Evolutionary conservation across 768 basidiomycete species (phyloP).

Genomic region (Galerina sulciceps): DNA sequence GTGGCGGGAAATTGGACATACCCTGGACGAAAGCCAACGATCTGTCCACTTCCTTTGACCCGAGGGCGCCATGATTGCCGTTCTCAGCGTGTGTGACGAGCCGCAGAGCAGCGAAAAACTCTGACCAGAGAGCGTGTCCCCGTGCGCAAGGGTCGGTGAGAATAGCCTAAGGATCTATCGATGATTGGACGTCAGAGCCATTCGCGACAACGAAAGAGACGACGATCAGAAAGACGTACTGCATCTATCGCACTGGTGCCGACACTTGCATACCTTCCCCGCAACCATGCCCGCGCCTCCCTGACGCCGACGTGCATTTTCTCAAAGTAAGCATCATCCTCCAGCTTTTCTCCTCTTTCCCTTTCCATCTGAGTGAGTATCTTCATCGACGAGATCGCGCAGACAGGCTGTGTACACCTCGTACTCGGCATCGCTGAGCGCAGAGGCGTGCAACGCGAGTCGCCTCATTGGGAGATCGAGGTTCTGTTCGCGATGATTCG

Average conservation of each 20-base stretch:
- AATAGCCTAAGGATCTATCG: slow-evolving; percentile 70
- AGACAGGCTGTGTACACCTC: slow-evolving; percentile 66
- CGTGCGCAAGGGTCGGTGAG: slow-evolving; percentile 52
- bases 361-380: slow-evolving; percentile 32
- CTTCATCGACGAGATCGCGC: slow-evolving; percentile 42
- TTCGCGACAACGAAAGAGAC: not conserved
- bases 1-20: slow-evolving; percentile 34
- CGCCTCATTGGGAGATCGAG: slow-evolving; percentile 49
- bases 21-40: slow-evolving; percentile 79
- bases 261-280: slow-evolving; percentile 68
- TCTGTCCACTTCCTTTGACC: slow-evolving; percentile 63
- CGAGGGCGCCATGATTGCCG: slow-evolving; percentile 45
- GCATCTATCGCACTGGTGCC: slow-evolving; percentile 57
- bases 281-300: slow-evolving; percentile 76
- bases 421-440: slow-evolving; percentile 77
- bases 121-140: slow-evolving; percentile 66
- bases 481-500: too few species aligned
- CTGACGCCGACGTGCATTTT: slow-evolving; percentile 57
- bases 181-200: not conserved
- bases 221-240: slow-evolving; percentile 39
- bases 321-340: slow-evolving; percentile 59
- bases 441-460: slow-evolving; percentile 73
- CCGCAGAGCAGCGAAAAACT: slow-evolving; percentile 78
- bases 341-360: slow-evolving; percentile 19
- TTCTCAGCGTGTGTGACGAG: slow-evolving; percentile 65